Evolutionary conservation across 345 rosid genomes (phyloP).

Genomic region (Acer negundo): DNA sequence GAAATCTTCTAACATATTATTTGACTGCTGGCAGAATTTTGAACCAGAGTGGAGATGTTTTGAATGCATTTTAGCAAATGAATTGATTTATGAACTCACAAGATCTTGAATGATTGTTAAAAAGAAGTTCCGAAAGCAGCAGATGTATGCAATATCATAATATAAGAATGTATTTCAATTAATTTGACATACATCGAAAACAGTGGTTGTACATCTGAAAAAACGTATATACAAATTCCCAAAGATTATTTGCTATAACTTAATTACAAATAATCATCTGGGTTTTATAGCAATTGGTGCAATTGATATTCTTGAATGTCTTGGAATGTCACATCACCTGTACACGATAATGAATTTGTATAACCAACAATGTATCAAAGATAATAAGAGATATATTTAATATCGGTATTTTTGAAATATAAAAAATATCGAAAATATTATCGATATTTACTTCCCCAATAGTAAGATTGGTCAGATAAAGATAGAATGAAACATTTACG

Average conservation of each 20-base stretch:
- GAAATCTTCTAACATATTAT: background rate
- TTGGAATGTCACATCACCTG: constrained; percentile 33
- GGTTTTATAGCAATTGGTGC: constrained; percentile 42
- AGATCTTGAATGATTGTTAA: background rate
- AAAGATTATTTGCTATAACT: background rate
- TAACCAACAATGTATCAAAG: too few species aligned
- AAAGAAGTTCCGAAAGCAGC: background rate
- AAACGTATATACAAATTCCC: background rate
- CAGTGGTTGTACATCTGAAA: background rate
- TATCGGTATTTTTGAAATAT: too few species aligned
- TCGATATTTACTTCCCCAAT: too few species aligned
- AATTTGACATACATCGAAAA: background rate
- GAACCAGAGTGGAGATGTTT: background rate
- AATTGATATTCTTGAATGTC: constrained; percentile 40
- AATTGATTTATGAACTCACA: background rate
- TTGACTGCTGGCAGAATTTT: background rate
- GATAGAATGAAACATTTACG: too few species aligned
- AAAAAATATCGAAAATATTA: too few species aligned
- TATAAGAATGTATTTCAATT: background rate
- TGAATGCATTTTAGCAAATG: background rate
- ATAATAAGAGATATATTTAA: too few species aligned
- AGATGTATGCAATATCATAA: background rate
- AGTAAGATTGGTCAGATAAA: background rate
- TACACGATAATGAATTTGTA: background rate
- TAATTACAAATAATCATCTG: constrained; percentile 26